Evolutionary conservation across 257 asterid genomes (phyloP), one percentile per base, ranked within the genome.

Genomic region (Petunia secreta): DNA sequence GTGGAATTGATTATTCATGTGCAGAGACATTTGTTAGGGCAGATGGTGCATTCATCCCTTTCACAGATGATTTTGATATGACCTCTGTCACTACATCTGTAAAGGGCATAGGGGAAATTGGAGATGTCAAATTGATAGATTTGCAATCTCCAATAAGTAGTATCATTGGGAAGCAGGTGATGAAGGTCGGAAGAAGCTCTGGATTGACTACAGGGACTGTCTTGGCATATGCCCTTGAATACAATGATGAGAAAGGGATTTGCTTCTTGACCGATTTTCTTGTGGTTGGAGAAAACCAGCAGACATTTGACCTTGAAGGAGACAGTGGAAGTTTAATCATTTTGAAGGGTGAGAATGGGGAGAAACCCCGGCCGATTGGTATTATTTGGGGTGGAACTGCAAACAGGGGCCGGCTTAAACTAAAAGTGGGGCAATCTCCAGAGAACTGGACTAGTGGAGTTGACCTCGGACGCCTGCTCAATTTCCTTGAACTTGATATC

Each of bases 301-400:
- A 84, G 85, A 91, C 98, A 0, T 96, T 96, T 87, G 99, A 96
- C 86, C 99, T 96, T 67, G 99, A 96, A 91, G 99, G 99, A 64
- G 99, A 96, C 86, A 96, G 99, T 79, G 99, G 99, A 68, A 96
- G 98, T 89, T 95, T 94, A 75, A 94, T 96, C 82, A 87, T 96
- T 15, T 55, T 96, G 81, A 94, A 87, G 2, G 89, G 89, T 83
- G 91, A 86, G 59, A 83, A 85, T 36, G 94, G 90, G 50, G 97
- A 87, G 79, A 91, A 89, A 77, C 95, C 98, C 34, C 85, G 85
- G 43, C 99, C 99, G 0, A 92, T 94, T n/a, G 99, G 99, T 44
- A 96, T 96, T 71, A 96, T 96, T 76, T 94, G 99, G 99, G 99
- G 99, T 9, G 99, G 99, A 75, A 96, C 99, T 37, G 98, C 99